These are phyloP conservation scores for Metarhizium humberi DNA, from an alignment of 2,329 filamentous ascomycete species.

Conservation along the genomic window DNA sequence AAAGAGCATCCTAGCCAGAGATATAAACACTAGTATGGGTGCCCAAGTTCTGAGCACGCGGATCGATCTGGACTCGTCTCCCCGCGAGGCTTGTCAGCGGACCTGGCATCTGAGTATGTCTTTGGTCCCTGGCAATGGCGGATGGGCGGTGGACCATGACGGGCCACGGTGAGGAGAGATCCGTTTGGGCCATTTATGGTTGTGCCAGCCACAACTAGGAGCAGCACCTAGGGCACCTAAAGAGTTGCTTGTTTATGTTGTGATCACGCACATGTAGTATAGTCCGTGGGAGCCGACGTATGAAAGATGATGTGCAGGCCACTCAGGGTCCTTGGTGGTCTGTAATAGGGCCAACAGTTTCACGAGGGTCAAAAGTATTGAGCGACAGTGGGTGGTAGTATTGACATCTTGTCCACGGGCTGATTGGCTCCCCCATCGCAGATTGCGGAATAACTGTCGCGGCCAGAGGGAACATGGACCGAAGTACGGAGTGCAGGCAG, in stretches of 20 bases:
- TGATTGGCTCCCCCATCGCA: not conserved
- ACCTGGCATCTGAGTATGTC: not conserved
- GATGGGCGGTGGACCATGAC: not conserved
- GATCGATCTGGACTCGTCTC: conserved; percentile 1
- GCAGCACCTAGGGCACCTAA: not conserved
- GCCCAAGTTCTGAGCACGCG: conserved; percentile 5
- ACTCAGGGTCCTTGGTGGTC: not conserved
- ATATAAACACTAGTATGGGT: not conserved
- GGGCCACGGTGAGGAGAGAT: not conserved
- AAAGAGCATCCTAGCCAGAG: not conserved
- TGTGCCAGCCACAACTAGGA: not conserved
- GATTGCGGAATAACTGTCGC: not conserved
- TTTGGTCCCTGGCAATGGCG: not conserved
- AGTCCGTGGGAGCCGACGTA: not conserved
- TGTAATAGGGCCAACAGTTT: not conserved
- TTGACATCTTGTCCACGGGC: not conserved
- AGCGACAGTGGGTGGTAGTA: too few species aligned
- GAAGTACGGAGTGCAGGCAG: too few species aligned
- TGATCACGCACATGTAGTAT: conserved; percentile 1
- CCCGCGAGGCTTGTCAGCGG: conserved; percentile 2
- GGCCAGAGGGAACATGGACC: too few species aligned
- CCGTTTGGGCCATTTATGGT: not conserved
- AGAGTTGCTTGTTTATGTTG: not conserved
- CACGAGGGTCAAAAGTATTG: not conserved
- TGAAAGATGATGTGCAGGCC: conserved; percentile 5